A percentile compares a stretch with the other conserved stretches of the same genome.
phyloP scores from a whole-genome alignment of 768 basidiomycete species.

The Kondoa subrosea region DNA sequence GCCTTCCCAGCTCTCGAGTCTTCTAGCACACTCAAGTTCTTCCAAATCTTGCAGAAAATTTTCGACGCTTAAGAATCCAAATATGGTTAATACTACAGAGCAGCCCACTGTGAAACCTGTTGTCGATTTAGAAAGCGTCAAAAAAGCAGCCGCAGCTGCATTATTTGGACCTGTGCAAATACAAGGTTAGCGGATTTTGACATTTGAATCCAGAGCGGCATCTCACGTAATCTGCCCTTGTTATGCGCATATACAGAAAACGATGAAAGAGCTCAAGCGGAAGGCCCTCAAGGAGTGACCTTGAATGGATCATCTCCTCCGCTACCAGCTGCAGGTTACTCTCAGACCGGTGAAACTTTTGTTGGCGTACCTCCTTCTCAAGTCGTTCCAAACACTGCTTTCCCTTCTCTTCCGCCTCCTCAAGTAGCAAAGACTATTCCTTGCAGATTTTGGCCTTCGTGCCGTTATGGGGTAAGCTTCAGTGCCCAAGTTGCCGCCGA shows the following conservation, averaged over 20 bases:
- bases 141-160: neutral
- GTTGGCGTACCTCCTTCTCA: neutral
- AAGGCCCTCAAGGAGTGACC: neutral
- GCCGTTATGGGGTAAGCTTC: constrained; percentile 11
- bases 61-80: neutral
- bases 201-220: neutral
- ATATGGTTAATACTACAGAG: neutral
- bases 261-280: neutral
- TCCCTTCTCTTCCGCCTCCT: constrained; percentile 17
- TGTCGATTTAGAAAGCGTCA: neutral
- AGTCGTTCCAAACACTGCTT: neutral
- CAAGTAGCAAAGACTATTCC: constrained; percentile 25
- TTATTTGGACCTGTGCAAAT: neutral
- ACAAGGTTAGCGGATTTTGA: neutral
- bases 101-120: neutral
- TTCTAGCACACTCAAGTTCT: neutral
- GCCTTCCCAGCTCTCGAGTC: neutral
- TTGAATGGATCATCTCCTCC: neutral
- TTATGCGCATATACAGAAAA: neutral
- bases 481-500: neutral
- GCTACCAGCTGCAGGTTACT: neutral
- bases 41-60: neutral
- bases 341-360: constrained; percentile 4
- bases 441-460: constrained; percentile 19
- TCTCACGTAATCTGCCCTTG: too few relatives aligned